phyloP scores from a whole-genome alignment of 306 rosid species.

The Cyclanthera cordifolia region DNA sequence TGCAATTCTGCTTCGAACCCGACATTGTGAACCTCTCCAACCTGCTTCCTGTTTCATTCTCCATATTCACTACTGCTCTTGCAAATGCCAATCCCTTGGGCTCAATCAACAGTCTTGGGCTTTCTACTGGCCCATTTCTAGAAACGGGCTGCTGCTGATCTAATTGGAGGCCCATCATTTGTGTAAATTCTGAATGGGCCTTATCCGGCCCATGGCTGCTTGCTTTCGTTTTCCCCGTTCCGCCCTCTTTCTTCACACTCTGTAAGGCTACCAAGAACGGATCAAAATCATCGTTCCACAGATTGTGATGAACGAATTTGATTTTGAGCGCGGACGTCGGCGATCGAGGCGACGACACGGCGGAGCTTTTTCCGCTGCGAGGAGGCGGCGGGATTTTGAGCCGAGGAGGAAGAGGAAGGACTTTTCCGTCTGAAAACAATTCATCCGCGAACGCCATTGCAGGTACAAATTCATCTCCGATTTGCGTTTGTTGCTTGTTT shows the following conservation, averaged over 20 bases:
- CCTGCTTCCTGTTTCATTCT: constrained; percentile 1
- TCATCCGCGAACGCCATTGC: constrained; percentile 77
- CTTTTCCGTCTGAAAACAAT: constrained; percentile 60
- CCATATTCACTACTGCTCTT: constrained; percentile 29
- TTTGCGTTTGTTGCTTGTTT: constrained; percentile 3
- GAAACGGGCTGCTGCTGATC: not conserved
- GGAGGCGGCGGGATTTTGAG: constrained; percentile 84
- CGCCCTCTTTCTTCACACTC: constrained; percentile 38
- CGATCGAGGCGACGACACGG: constrained; percentile 32
- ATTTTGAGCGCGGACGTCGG: constrained; percentile 24
- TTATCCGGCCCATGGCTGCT: constrained; percentile 26
- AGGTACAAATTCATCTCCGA: constrained; percentile 24
- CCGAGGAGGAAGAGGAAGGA: constrained; percentile 47
- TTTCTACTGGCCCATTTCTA: constrained; percentile 8
- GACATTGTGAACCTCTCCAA: not conserved
- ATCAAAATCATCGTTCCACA: constrained; percentile 72
- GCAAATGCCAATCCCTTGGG: constrained; percentile 44
- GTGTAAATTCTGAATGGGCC: constrained; percentile 10
- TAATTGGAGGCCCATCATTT: not conserved
- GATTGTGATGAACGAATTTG: constrained; percentile 22
- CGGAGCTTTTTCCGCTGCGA: constrained; percentile 15
- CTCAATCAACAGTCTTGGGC: constrained; percentile 21
- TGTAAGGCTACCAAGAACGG: constrained; percentile 68
- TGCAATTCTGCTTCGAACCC: constrained; percentile 16
- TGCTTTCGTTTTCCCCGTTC: constrained; percentile 23